phyloP scores from a whole-genome alignment of 805 yeast species.

The Ogataea dorogensis region DNA sequence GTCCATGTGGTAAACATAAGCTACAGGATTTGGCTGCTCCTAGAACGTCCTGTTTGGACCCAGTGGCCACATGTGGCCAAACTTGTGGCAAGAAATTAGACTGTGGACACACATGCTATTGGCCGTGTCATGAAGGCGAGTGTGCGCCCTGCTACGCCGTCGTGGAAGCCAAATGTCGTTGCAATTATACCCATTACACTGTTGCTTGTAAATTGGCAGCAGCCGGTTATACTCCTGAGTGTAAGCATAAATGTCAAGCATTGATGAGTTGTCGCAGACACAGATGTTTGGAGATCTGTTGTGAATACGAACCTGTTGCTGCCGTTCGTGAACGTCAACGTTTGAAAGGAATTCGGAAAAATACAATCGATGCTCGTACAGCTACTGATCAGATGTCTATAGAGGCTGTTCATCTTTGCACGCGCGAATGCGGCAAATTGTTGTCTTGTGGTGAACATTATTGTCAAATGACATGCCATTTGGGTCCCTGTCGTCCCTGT shows the following conservation, averaged over 20 bases:
- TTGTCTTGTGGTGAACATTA: conserved; percentile 64
- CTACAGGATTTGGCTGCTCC: conserved; percentile 38
- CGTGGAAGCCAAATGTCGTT: conserved; percentile 56
- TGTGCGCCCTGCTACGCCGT: conserved; percentile 66
- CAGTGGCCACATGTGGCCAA: conserved; percentile 71
- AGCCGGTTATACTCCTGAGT: conserved; percentile 53
- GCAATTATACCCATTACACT: conserved; percentile 54
- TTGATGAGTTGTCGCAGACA: conserved; percentile 79
- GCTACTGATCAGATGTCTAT: conserved; percentile 55
- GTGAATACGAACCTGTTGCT: conserved; percentile 65
- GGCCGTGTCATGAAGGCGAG: conserved; percentile 70
- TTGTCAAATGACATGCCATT: conserved; percentile 71
- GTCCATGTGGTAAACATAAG: conserved; percentile 76
- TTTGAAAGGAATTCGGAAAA: conserved; percentile 48
- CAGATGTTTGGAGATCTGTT: conserved; percentile 66
- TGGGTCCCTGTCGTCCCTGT: conserved; percentile 79
- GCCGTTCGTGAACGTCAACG: conserved; percentile 50
- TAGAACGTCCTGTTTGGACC: conserved; percentile 67
- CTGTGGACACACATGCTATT: conserved; percentile 74
- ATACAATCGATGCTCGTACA: conserved; percentile 34
- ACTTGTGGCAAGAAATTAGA: conserved; percentile 59
- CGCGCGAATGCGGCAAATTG: conserved; percentile 58
- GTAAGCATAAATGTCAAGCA: conserved; percentile 71
- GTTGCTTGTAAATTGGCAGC: conserved; percentile 65
- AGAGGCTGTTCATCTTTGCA: conserved; percentile 75